Evolutionary conservation across 495 filamentous ascomycete species (phyloP), one percentile per base, ranked within the genome.

Genomic region (Diplogelasinospora grovesii): DNA sequence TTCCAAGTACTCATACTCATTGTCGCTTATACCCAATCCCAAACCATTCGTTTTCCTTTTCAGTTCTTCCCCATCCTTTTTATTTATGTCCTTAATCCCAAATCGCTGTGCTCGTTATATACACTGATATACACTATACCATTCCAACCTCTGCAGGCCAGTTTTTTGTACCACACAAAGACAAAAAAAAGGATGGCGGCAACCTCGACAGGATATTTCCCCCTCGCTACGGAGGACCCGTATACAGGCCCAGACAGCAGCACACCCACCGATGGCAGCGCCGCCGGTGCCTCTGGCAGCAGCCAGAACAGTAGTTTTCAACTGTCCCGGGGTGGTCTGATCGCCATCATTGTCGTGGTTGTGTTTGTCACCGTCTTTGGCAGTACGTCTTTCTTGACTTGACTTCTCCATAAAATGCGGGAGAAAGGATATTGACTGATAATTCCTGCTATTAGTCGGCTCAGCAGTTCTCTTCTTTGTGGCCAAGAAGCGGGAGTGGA

Each of bases 331-430:
- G 78, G 78, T 9, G 78, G 66, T 2, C 59, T 84, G 39, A 67
- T 76, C 28, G 79, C 77, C 13, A 79, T 84, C 43, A 74, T 81
- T 37, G 66, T 79, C 1, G 72, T 81, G 2, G 77, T 79, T 15
- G 68, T 71, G 3, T 44, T 73, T 16, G 73, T 83, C 8, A 75
- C 62, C 15, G 46, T 81, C 7, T 52, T 74, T 40, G 79, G 79
- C 50, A 74, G 77, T 75, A 46, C 52, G 71, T 65, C 5, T 36
- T 16, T 20, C 10, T 18, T 10, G 4, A 6, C 28, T 5, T 21
- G 29, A 4, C 2, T 8, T 11, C 11, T n/a, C 5, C 6, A 8
- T 2, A 13, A 28, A 24, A n/a, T 22, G 10, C 32, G 6, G 11
- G 2, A 13, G 10, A 28, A 8, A 8, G 4, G 22, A 11, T 6